A percentile compares a stretch with the other conserved stretches of the same genome.
Evolutionary conservation across 306 rosid genomes (phyloP).

Genomic region (Argentina anserina): DNA sequence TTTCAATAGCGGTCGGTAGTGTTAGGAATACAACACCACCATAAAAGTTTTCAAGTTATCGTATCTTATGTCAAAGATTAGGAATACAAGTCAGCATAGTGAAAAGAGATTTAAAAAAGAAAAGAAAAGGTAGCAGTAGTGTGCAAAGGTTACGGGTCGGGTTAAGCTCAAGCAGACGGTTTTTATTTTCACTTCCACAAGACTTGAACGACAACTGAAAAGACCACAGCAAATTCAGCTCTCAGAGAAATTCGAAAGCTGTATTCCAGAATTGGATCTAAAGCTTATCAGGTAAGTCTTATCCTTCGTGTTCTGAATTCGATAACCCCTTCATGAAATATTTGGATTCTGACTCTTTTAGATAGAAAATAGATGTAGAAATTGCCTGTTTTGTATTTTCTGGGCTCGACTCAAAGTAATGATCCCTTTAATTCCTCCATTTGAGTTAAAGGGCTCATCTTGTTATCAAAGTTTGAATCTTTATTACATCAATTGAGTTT

Average conservation of each 20-base stretch:
- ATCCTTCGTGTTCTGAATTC: not conserved
- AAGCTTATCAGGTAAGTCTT: not conserved
- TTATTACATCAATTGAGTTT: not conserved
- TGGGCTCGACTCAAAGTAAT: not conserved
- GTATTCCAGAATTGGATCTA: conserved; percentile 5
- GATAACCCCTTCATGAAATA: not conserved
- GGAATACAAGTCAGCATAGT: too few species aligned
- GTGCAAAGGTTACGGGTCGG: not conserved
- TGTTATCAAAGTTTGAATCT: not conserved
- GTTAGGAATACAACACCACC: too few species aligned
- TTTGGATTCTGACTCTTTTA: not conserved
- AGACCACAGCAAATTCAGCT: not conserved
- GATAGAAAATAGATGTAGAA: not conserved
- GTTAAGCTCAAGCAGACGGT: not conserved
- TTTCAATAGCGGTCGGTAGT: too few species aligned
- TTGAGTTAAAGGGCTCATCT: not conserved
- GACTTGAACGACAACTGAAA: not conserved
- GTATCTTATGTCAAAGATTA: too few species aligned
- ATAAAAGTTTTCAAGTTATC: too few species aligned
- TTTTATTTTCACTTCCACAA: not conserved
- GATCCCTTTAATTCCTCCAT: not conserved
- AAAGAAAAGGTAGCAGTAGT: too few species aligned
- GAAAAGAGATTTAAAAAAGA: too few species aligned
- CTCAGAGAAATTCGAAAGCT: not conserved
- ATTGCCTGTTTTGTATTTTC: not conserved